Base-by-base conservation (phyloP, 345 rosid species). In the Brassica rapa region DNA sequence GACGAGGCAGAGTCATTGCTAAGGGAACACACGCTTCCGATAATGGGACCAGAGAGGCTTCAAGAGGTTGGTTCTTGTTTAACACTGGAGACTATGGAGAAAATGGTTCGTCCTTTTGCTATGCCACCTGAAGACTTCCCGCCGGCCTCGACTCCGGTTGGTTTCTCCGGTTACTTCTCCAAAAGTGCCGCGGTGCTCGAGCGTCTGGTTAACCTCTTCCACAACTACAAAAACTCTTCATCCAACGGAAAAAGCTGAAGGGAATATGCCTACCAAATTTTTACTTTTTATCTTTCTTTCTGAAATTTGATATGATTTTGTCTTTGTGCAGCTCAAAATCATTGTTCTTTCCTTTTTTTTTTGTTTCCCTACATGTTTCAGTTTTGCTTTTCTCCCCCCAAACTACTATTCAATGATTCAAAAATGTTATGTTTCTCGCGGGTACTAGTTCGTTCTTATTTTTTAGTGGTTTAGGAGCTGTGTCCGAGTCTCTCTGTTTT, bases 41-140 rank as follows among this genome's bases (percentile, higher is more conserved):
- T 96, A 81, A 96, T 89, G 96, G 97, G 99, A 62, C 98, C 97
- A 41, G 99, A 96, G 85, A 93, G 98, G 86, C 86, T 96, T 68
- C 99, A 96, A 72, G 99, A 93, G 80, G 90, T 83, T 30, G 95
- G 92, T 73, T 88, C 97, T 0, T 93, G 87, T 82, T 90, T 90
- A 61, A 89, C 97, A 33, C 85, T 96, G 60, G 99, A 90, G 84
- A 91, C 89, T 77, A 88, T 93, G 95, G 98, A 96, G 86, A 91
- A 77, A 82, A 90, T 96, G 98, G 77, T 96, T 70, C 91, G 86
- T 41, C 91, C 92, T 5, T 96, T 96, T 70, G 99, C 97, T 6
- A 93, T 96, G 99, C 99, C 98, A 0, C 89, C 98, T 3, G 99
- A 96, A 78, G 99, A 96, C 80, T 96, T 96, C 71, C 99, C 99